Evolutionary conservation across 2,329 filamentous ascomycete species (phyloP), one percentile per base, ranked within the genome.

Genomic region (Tolypocladium sp.): DNA sequence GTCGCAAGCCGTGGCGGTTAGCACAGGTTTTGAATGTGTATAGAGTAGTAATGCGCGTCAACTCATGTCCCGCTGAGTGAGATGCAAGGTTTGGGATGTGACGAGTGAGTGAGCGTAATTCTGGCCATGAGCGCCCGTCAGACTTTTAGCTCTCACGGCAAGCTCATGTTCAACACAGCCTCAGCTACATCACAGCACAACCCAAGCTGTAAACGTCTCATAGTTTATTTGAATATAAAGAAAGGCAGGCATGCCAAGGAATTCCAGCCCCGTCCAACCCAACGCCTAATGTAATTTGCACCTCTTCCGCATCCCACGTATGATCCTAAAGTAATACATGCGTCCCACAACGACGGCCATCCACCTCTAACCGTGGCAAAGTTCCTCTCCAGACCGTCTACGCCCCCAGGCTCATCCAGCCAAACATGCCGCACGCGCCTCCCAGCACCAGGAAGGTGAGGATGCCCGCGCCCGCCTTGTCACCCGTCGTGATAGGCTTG

Each of bases 381-480:
- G n/a, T 2, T 8, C 20, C 46, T 51, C 27, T 25, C 5, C 30
- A 33, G 10, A 7, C 20, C 30, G 30, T 53, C 30, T 53, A 75
- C 13, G 59, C 67, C 2, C 75, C 76, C 30, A 75, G 62, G 62
- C 77, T 79, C 76, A 81, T 81, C 79, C 79, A 81, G 22, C 72
- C 73, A 62, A 80, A 79, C 38, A 77, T 70, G 30, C 74, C 74
- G 17, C 69, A 68, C 1, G 73, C 70, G 4, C 70, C 66, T 8
- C 71, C 73, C 1, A 81, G 64, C 10, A 82, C 63, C n/a, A 81
- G 57, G 27, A 76, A 70, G 7, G 79, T 82, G 22, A 81, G 56
- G 44, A 81, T 77, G 56, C 75, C 75, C 6, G 79, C 79, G 12
- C 79, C 79, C 0, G 78, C 79, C 63, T 69, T 74, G 61, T 80